Evolutionary conservation across 768 basidiomycete species (phyloP).

Genomic region (Boletus rubescentipes): DNA sequence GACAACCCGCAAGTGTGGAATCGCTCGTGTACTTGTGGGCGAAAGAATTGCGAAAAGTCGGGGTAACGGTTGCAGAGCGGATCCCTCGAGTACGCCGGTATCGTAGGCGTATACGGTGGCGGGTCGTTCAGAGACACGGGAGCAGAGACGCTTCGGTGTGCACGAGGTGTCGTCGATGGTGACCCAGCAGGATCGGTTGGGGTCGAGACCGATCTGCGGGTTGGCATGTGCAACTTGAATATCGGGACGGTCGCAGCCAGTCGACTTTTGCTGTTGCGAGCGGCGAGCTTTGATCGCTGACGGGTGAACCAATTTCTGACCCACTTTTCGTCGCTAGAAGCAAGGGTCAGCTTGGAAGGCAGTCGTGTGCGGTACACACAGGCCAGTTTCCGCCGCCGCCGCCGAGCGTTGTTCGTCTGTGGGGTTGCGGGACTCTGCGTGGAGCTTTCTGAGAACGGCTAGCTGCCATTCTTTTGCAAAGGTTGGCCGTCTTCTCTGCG

Average conservation of each 20-base stretch:
- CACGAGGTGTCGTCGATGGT: not conserved
- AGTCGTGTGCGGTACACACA: conserved; percentile 25
- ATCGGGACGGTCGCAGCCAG: not conserved
- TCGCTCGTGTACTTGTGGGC: conserved; percentile 14
- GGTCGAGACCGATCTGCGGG: conserved; percentile 5
- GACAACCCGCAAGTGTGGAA: not conserved
- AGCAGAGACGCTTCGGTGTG: conserved; percentile 1
- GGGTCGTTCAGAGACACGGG: not conserved
- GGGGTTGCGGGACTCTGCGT: conserved; percentile 21
- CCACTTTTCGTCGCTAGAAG: conserved; percentile 29
- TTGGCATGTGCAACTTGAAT: conserved; percentile 14
- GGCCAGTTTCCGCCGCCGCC: conserved; percentile 27
- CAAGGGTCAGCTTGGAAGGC: conserved; percentile 6
- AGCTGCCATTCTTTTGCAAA: conserved; percentile 32
- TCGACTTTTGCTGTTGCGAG: conserved; percentile 11
- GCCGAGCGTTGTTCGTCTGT: conserved; percentile 21
- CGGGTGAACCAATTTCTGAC: conserved; percentile 32
- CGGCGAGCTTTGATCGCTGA: conserved; percentile 23
- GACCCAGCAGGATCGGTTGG: not conserved
- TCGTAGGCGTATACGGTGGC: not conserved
- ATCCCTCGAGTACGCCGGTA: conserved; percentile 30
- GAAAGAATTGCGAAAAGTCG: conserved; percentile 34
- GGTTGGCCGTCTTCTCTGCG: conserved; percentile 9
- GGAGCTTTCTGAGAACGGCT: conserved; percentile 27
- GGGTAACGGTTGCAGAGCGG: conserved; percentile 33